Percentiles rank a stretch among this genome's conserved stretches.
phyloP scores from a whole-genome alignment of 2,329 filamentous ascomycete species.

The Apiospora arundinis region DNA sequence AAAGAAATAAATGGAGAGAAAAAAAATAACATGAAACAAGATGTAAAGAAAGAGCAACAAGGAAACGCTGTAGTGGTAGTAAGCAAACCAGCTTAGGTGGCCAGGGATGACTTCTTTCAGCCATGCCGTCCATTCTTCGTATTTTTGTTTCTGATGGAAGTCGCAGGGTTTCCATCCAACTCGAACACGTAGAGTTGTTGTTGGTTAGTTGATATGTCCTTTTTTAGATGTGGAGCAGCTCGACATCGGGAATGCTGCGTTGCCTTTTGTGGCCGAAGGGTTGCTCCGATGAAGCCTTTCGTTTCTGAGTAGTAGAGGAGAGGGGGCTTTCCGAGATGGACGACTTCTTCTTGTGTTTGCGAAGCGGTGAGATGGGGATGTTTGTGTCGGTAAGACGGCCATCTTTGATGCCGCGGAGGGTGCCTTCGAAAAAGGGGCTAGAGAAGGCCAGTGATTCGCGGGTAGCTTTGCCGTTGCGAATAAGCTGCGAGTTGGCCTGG shows the following conservation, averaged over 20 bases:
- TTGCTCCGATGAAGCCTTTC: slow-evolving; percentile 58
- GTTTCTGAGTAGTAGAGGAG: slow-evolving; percentile 56
- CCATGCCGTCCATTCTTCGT: slow-evolving; percentile 21
- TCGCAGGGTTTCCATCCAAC: slow-evolving; percentile 15
- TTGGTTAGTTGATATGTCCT: neutral
- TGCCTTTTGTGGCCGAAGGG: slow-evolving; percentile 59
- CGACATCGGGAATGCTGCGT: slow-evolving; percentile 64
- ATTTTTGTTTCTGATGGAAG: slow-evolving; percentile 14
- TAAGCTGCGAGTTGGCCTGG: slow-evolving; percentile 67
- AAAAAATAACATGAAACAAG: neutral
- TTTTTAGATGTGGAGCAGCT: slow-evolving; percentile 32
- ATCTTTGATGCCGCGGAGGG: slow-evolving; percentile 67
- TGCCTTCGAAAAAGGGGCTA: slow-evolving; percentile 64
- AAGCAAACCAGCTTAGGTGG: slow-evolving; percentile 1
- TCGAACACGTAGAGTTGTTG: neutral
- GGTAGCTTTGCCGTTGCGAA: slow-evolving; percentile 65
- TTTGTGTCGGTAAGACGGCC: slow-evolving; percentile 71
- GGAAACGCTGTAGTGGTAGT: slow-evolving; percentile 7
- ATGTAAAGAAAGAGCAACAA: neutral
- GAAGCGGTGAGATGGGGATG: slow-evolving; percentile 71
- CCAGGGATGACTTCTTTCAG: slow-evolving; percentile 21
- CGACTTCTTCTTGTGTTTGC: slow-evolving; percentile 60
- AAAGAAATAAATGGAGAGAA: neutral
- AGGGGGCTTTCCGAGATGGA: slow-evolving; percentile 57
- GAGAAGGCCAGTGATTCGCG: slow-evolving; percentile 68